These are phyloP conservation scores for Ophiostoma ulmi DNA, from an alignment of 2,329 filamentous ascomycete genomes.

Conservation along the genomic window DNA sequence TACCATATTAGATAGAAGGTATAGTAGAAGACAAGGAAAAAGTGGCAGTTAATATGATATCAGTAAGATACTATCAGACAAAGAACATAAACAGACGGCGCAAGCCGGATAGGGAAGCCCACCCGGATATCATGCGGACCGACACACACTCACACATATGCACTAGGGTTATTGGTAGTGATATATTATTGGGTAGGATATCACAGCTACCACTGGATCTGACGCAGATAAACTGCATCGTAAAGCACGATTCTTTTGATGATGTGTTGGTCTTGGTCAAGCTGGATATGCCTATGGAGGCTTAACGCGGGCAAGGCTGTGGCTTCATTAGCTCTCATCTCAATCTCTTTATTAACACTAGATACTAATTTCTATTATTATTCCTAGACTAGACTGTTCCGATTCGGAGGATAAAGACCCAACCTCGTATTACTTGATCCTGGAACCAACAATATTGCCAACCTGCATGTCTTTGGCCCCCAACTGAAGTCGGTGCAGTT, in stretches of 20 bases:
- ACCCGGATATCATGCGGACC: not conserved
- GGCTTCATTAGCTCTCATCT: not conserved
- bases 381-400: too few species aligned
- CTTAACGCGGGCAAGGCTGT: not conserved
- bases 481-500: not conserved
- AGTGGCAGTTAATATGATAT: too few species aligned
- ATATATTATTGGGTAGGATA: not conserved
- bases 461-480: conserved; percentile 7
- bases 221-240: too few species aligned
- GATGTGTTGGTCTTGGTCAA: not conserved
- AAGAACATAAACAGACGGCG: too few species aligned
- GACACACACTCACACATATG: not conserved
- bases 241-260: too few species aligned
- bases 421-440: not conserved
- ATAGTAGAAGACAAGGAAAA: too few species aligned
- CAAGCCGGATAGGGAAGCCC: not conserved
- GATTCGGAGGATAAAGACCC: not conserved
- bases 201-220: not conserved
- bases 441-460: conserved; percentile 7
- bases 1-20: too few species aligned
- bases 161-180: too few species aligned
- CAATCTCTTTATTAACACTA: too few species aligned
- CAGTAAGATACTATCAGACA: too few species aligned
- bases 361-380: too few species aligned
- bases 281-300: not conserved